Evolutionary conservation across 2,329 filamentous ascomycete genomes (phyloP).

Genomic region (Nothophaeocryptopus gaeumannii): DNA sequence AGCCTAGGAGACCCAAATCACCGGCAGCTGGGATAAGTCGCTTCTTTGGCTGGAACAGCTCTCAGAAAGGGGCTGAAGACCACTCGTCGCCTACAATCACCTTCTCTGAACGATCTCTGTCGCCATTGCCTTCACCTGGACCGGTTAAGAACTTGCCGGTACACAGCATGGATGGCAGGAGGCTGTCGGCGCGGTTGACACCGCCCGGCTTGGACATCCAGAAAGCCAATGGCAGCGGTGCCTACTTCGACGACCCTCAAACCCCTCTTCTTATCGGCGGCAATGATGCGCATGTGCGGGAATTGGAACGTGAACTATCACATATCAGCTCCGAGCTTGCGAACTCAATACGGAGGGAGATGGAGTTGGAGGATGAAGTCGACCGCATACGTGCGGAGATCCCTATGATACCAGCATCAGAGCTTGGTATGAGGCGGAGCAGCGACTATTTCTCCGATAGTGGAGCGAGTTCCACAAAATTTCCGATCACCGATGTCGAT

Average conservation of each 20-base stretch:
- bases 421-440: slow-evolving; percentile 67
- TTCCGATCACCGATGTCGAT: slow-evolving; percentile 61
- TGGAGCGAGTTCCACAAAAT: slow-evolving; percentile 79
- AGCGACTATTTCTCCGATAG: slow-evolving; percentile 99
- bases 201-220: slow-evolving; percentile 52
- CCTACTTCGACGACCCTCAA: slow-evolving; percentile 48
- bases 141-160: slow-evolving; percentile 28
- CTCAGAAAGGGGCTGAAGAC: slow-evolving; percentile 50
- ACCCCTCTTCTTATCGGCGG: slow-evolving; percentile 43
- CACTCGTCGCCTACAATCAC: slow-evolving; percentile 59
- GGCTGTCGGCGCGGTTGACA: slow-evolving; percentile 33
- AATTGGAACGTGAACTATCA: slow-evolving; percentile 91
- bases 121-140: slow-evolving; percentile 56
- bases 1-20: slow-evolving; percentile 41
- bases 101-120: slow-evolving; percentile 60
- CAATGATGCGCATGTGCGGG: slow-evolving; percentile 64
- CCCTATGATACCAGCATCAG: slow-evolving; percentile 48
- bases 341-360: slow-evolving; percentile 86
- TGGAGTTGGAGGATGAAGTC: slow-evolving; percentile 92
- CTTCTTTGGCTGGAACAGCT: slow-evolving; percentile 65
- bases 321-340: slow-evolving; percentile 92
- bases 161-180: slow-evolving; percentile 31
- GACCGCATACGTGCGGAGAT: slow-evolving; percentile 80
- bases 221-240: slow-evolving; percentile 46
- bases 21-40: slow-evolving; percentile 55